Base-by-base conservation (phyloP, 2,329 filamentous ascomycete genomes). In the Colletotrichum siamense region DNA sequence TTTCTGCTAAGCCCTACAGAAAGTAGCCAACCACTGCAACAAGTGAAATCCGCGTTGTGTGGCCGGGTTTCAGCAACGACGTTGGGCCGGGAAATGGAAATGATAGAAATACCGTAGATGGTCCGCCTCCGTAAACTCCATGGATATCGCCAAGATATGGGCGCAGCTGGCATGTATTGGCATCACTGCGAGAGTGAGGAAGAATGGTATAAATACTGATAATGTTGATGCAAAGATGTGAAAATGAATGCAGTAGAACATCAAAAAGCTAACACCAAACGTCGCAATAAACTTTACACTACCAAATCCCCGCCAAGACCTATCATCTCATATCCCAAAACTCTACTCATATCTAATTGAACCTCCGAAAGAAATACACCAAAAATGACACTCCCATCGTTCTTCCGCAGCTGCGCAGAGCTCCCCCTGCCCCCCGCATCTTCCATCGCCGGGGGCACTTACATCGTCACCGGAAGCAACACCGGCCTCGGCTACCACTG, bases 221-320 rank as follows among this genome's bases (percentile, higher is more conserved):
- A 44, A 0, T 44, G 1, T 44, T 44, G 36, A 44, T 0, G 36
- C 16, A 9, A 1, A 39, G 16, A 39, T 39, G 8, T 18, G 16
- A 18, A 2, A 39, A 18, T 5, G 0, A 5, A 5, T 39, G 36
- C 5, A 8, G 9, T 0, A 18, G 16, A 18, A 5, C 24, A 55
- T 15, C 22, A 8, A 5, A 26, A 32, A 30, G 4, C 57, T 3
- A 12, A 6, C 9, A 61, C 6, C 55, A 30, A 61, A 61, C 24
- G 24, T 61, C 5, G 36, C 24, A 61, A 61, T 28, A 18, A 16
- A 28, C 57, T 61, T 61, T 61, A 26, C 16, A 12, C 28, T 18
- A 30, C 3, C 55, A 61, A 18, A 1, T 24, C 13, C 13, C 18
- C 18, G 57, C 57, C 26, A 61, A 32, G 26, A 30, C 57, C 57